A percentile compares a stretch with the other conserved stretches of the same genome.
phyloP scores from a whole-genome alignment of 257 asterid genomes.

The Solanum paucissectum region DNA sequence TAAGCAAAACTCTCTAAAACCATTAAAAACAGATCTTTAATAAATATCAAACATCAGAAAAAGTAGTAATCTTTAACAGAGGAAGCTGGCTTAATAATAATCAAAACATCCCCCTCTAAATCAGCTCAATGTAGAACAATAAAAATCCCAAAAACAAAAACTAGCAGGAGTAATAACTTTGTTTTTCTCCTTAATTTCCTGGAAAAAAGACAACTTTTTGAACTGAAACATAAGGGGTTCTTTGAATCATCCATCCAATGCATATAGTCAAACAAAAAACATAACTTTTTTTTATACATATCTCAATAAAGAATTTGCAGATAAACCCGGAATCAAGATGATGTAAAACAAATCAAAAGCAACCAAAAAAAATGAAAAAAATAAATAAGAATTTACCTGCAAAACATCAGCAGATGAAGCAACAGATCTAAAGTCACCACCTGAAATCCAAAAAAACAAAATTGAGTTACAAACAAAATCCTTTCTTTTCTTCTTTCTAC shows the following conservation, averaged over 20 bases:
- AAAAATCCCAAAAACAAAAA: background rate
- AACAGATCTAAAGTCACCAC: constrained; percentile 55
- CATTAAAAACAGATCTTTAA: background rate
- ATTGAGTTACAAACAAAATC: background rate
- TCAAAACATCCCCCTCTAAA: background rate
- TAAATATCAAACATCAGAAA: background rate
- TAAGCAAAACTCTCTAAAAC: background rate
- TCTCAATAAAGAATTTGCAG: background rate
- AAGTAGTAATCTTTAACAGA: background rate
- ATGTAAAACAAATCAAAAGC: background rate
- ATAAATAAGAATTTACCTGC: constrained; percentile 26
- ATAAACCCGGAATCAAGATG: constrained; percentile 7
- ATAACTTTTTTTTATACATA: background rate
- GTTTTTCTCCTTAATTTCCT: background rate
- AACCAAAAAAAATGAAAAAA: background rate
- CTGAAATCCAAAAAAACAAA: constrained; percentile 29
- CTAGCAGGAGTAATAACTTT: background rate
- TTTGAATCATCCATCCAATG: background rate
- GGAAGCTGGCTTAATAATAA: background rate
- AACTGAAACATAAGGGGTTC: background rate
- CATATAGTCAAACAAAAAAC: background rate
- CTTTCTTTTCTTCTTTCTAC: background rate
- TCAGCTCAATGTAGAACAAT: background rate
- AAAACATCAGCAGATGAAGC: constrained; percentile 37
- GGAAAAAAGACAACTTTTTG: background rate